A percentile compares a stretch with the other conserved stretches of the same genome.
These are phyloP conservation scores for Dendrostoma leiphaemia DNA, from an alignment of 2,329 filamentous ascomycete genomes.

Conservation along the genomic window DNA sequence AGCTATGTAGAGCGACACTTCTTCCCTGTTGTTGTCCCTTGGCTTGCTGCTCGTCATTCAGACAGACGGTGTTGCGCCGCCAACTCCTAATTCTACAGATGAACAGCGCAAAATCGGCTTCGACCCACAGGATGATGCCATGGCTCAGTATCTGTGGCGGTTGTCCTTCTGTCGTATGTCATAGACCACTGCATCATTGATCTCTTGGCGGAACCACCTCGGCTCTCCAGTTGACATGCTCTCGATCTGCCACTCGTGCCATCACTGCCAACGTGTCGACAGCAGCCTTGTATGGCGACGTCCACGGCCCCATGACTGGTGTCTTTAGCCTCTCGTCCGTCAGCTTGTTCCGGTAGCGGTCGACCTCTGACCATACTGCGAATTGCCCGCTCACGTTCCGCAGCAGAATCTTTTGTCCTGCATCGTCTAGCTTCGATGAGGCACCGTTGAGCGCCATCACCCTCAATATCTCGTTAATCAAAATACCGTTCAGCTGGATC, in stretches of 20 bases:
- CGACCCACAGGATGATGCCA: neutral
- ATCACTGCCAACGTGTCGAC: conserved; percentile 37
- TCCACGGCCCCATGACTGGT: conserved; percentile 39
- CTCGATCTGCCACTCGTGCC: conserved; percentile 41
- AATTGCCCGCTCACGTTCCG: conserved; percentile 24
- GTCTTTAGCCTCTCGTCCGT: conserved; percentile 27
- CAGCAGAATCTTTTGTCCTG: conserved; percentile 27
- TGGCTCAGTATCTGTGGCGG: neutral
- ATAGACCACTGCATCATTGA: neutral
- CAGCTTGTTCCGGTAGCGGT: conserved; percentile 27
- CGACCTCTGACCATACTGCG: conserved; percentile 31
- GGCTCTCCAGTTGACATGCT: conserved; percentile 45
- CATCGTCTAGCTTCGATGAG: conserved; percentile 21
- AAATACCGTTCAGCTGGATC: conserved; percentile 42
- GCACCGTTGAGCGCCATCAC: conserved; percentile 30
- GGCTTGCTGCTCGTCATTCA: too few species aligned
- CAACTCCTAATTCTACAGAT: neutral
- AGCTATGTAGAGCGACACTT: conserved; percentile 6
- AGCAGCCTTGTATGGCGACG: conserved; percentile 42
- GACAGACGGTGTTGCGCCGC: too few species aligned
- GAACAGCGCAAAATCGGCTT: neutral
- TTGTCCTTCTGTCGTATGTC: neutral
- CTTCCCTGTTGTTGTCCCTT: too few species aligned
- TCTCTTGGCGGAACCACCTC: conserved; percentile 27
- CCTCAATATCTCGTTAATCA: conserved; percentile 44